Percentiles rank a stretch among this genome's conserved stretches.
phyloP scores from a whole-genome alignment of 2,329 filamentous ascomycete species.

The Aspergillus brasiliensis region DNA sequence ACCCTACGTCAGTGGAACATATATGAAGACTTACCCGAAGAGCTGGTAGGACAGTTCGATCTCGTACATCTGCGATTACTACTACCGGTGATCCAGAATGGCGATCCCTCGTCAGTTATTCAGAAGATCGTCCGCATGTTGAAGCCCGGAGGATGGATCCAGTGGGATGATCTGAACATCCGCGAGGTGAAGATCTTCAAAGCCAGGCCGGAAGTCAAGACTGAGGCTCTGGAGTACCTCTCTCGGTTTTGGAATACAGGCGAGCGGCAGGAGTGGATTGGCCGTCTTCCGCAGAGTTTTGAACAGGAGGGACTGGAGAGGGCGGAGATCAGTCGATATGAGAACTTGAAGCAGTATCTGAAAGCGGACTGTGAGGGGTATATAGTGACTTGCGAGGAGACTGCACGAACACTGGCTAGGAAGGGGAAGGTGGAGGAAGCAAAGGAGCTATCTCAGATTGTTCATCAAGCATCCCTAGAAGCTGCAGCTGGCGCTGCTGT shows the following conservation, averaged over 20 bases:
- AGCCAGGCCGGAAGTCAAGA: neutral
- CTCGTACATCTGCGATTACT: conserved; percentile 24
- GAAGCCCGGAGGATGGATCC: conserved; percentile 12
- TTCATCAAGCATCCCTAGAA: neutral
- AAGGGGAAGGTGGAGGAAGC: neutral
- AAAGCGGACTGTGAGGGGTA: neutral
- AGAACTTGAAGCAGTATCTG: neutral
- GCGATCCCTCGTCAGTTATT: conserved; percentile 4
- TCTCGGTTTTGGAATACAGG: conserved; percentile 1
- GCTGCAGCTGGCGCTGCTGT: neutral
- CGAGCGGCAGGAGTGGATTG: conserved; percentile 9
- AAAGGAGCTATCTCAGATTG: neutral
- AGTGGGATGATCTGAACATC: conserved; percentile 12
- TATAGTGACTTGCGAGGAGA: conserved; percentile 3
- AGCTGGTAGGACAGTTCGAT: conserved; percentile 25
- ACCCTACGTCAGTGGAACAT: conserved; percentile 19
- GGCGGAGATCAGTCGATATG: neutral
- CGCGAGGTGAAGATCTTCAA: neutral
- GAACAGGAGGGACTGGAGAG: neutral
- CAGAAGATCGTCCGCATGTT: conserved; percentile 7
- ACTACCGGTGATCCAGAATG: conserved; percentile 4
- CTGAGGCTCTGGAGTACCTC: conserved; percentile 1
- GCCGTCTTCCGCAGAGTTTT: neutral
- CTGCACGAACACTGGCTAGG: neutral
- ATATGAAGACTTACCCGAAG: conserved; percentile 13